Conservation (phyloP, 805 yeast species). For the Saturnispora mendoncae region DNA sequence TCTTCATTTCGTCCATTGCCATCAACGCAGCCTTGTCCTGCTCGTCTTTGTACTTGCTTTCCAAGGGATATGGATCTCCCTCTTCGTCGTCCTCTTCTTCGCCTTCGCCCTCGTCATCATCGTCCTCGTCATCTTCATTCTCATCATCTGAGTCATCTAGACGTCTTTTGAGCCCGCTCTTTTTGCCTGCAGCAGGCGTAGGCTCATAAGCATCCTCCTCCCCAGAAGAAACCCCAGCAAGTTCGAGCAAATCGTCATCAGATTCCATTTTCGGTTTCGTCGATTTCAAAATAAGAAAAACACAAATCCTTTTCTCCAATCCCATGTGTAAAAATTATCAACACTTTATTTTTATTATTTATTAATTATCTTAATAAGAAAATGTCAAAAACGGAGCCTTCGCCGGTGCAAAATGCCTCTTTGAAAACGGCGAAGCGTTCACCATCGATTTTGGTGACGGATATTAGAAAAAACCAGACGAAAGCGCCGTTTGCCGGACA, state of each 20-base stretch:
- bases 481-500: slow-evolving; percentile 78
- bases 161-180: slow-evolving; percentile 2
- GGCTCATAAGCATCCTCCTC: slow-evolving; percentile 35
- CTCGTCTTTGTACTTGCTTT: slow-evolving; percentile 82
- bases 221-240: slow-evolving; percentile 73
- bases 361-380: not conserved
- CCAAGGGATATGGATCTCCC: slow-evolving; percentile 81
- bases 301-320: not conserved
- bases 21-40: slow-evolving; percentile 57
- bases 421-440: slow-evolving; percentile 57
- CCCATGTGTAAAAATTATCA: slow-evolving; percentile 5
- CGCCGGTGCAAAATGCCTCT: not conserved
- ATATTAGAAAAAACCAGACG: slow-evolving; percentile 51
- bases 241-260: slow-evolving; percentile 82
- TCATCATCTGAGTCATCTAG: slow-evolving; percentile 13
- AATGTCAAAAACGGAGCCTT: not conserved
- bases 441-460: slow-evolving; percentile 91
- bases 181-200: slow-evolving; percentile 16
- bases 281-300: not conserved
- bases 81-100: slow-evolving; percentile 35
- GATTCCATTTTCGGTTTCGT: slow-evolving; percentile 48
- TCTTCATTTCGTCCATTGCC: slow-evolving; percentile 81
- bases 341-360: not conserved
- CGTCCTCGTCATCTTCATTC: slow-evolving; percentile 30
- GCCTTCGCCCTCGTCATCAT: slow-evolving; percentile 21